Conservation (phyloP, 768 basidiomycete species). For the Tricholoma hemisulphureum region DNA sequence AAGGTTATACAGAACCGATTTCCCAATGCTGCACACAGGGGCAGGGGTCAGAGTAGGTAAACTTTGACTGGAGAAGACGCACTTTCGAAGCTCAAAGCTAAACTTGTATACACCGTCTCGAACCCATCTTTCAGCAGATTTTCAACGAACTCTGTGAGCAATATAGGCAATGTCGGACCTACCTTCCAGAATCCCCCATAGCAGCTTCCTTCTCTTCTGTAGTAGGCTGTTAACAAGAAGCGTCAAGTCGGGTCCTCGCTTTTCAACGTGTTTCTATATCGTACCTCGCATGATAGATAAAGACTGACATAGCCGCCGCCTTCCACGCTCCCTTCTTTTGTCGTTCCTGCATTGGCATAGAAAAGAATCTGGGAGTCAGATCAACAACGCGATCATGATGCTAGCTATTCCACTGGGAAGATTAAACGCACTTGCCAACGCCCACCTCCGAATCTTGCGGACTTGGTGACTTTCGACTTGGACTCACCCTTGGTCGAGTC, state of each 20-base stretch:
- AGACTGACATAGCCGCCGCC: conserved; percentile 65
- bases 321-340: conserved; percentile 47
- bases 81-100: conserved; percentile 79
- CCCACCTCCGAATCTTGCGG: conserved; percentile 72
- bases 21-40: conserved; percentile 34
- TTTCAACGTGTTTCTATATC: not conserved
- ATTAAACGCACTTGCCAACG: conserved; percentile 64
- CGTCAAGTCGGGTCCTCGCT: not conserved
- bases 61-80: conserved; percentile 4
- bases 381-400: not conserved
- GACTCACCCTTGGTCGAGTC: conserved; percentile 76
- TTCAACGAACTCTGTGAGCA: not conserved
- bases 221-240: conserved; percentile 56
- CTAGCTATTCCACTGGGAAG: not conserved
- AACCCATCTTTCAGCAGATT: conserved; percentile 57
- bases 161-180: conserved; percentile 15
- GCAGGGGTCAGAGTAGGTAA: conserved; percentile 20
- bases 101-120: conserved; percentile 86
- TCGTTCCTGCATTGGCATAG: conserved; percentile 76
- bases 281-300: conserved; percentile 80
- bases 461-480: conserved; percentile 78
- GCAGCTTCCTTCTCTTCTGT: conserved; percentile 69
- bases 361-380: conserved; percentile 61
- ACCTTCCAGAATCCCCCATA: conserved; percentile 56
- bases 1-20: conserved; percentile 51